Base-by-base conservation (phyloP, 192 early-diverging fungal species). In the Physocladia obscura region DNA sequence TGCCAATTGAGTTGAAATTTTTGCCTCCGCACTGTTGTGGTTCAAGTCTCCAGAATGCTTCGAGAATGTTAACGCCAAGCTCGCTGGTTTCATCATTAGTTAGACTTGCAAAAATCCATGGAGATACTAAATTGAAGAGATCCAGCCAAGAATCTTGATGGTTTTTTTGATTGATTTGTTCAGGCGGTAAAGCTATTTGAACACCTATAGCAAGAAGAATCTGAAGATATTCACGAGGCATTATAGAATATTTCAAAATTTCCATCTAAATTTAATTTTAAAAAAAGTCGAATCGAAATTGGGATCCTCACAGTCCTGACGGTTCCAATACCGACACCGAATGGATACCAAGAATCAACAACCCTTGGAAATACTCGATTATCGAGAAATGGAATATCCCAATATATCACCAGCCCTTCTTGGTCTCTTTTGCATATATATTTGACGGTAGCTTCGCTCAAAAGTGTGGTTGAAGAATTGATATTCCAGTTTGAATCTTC, bases 311-410 rank as follows among this genome's bases (percentile, higher is more conserved):
- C 74, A 38, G 50, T 17, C 44, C 51, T 15, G 19, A 56, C 49
- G 11, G 71, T 36, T 0, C 74, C 74, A 68, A 76, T 76, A 2
- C n/a, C 61, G 11, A 76, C 48, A n/a, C 74, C 74, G 39, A 76
- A 76, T 11, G 63, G 57, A 48, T 31, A 74, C 74, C 68, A 74
- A 1, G 22, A 37, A 22, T 76, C 50, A 0, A 44, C 24, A 4
- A 74, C 13, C 13, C 58, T n/a, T 34, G 55, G 49, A 21, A 24
- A 34, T 36, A 50, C 39, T 40, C 39, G 61, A 17, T 48, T 55
- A 17, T 38, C 21, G 27, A 74, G 29, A 29, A 77, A 77, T 0
- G 65, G 62, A 15, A 77, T 17, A 26, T 74, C 71, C 76, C 76
- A 77, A n/a, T 49, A 22, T 17, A 77, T 27, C 17, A 32, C 21